These are phyloP conservation scores for Clathrospora elynae DNA, from an alignment of 2,329 filamentous ascomycete species.

Conservation along the genomic window DNA sequence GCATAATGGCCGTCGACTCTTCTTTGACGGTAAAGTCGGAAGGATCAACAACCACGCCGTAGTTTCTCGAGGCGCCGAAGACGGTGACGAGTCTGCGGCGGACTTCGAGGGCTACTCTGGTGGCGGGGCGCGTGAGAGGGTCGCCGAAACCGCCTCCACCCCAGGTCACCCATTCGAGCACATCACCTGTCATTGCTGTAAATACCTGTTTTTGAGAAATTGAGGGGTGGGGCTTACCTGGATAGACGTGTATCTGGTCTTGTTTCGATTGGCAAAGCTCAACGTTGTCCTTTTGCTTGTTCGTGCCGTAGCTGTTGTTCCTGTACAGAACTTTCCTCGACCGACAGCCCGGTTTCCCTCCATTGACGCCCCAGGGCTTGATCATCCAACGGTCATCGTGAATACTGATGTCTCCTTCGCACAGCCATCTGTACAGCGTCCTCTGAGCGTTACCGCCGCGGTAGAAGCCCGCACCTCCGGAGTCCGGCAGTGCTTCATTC, in stretches of 20 bases:
- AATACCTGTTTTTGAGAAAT: background rate
- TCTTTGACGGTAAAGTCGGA: slow-evolving; percentile 46
- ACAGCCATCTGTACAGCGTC: slow-evolving; percentile 55
- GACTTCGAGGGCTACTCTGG: slow-evolving; percentile 55
- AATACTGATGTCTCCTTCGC: slow-evolving; percentile 54
- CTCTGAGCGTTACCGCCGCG: slow-evolving; percentile 57
- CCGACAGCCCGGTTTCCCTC: slow-evolving; percentile 52
- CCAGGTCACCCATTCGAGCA: slow-evolving; percentile 59
- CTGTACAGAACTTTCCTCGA: slow-evolving; percentile 53
- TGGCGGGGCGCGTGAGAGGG: slow-evolving; percentile 51
- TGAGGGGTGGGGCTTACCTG: slow-evolving; percentile 28
- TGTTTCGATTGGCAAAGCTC: slow-evolving; percentile 54
- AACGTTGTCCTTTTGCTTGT: slow-evolving; percentile 41
- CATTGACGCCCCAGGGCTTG: slow-evolving; percentile 57
- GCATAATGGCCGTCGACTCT: slow-evolving; percentile 45
- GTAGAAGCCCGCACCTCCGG: slow-evolving; percentile 55
- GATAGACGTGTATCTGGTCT: slow-evolving; percentile 54
- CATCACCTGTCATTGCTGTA: slow-evolving; percentile 44
- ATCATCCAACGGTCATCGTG: slow-evolving; percentile 58
- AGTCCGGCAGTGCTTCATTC: slow-evolving; percentile 56
- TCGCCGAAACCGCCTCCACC: slow-evolving; percentile 57
- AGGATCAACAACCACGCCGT: slow-evolving; percentile 53
- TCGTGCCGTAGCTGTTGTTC: slow-evolving; percentile 47
- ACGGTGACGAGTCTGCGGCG: slow-evolving; percentile 53
- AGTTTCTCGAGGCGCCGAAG: slow-evolving; percentile 51